Conservation (phyloP, 805 yeast genomes). For the Schwanniomyces occidentalis region DNA sequence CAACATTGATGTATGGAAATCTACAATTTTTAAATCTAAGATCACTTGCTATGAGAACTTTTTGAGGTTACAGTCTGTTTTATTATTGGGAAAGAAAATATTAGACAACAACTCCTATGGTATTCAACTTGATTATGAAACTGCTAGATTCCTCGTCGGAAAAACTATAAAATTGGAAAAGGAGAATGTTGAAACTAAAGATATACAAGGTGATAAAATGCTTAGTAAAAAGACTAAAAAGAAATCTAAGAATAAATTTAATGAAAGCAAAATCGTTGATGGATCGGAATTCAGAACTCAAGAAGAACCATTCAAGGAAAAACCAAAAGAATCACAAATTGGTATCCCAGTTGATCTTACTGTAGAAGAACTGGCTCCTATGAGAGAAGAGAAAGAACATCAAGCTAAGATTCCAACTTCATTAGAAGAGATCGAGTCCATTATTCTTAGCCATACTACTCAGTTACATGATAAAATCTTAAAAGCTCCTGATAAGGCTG, state of each 20-base stretch:
- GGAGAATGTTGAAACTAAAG: neutral
- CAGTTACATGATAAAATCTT: slow-evolving; percentile 16
- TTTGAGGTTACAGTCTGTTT: slow-evolving; percentile 26
- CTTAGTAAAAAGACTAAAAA: neutral
- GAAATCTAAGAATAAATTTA: neutral
- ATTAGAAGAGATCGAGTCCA: slow-evolving; percentile 38
- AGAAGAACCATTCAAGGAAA: too few species aligned
- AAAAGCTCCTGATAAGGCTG: neutral
- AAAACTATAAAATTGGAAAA: neutral
- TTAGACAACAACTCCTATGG: slow-evolving; percentile 13
- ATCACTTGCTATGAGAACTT: slow-evolving; percentile 23
- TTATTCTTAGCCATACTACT: slow-evolving; percentile 35
- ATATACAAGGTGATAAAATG: neutral
- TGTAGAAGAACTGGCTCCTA: slow-evolving; percentile 2
- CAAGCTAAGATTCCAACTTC: slow-evolving; percentile 21
- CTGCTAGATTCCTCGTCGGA: slow-evolving; percentile 1
- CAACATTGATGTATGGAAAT: too few species aligned
- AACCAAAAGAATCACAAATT: neutral
- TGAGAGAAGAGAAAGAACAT: too few species aligned
- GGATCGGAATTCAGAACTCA: too few species aligned
- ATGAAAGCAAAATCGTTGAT: too few species aligned
- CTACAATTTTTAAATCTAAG: neutral
- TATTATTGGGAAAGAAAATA: slow-evolving; percentile 21
- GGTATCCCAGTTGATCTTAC: slow-evolving; percentile 1
- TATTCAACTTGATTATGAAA: slow-evolving; percentile 6